Evolutionary conservation across 495 filamentous ascomycete species (phyloP).

Genomic region (Choiromyces venosus): DNA sequence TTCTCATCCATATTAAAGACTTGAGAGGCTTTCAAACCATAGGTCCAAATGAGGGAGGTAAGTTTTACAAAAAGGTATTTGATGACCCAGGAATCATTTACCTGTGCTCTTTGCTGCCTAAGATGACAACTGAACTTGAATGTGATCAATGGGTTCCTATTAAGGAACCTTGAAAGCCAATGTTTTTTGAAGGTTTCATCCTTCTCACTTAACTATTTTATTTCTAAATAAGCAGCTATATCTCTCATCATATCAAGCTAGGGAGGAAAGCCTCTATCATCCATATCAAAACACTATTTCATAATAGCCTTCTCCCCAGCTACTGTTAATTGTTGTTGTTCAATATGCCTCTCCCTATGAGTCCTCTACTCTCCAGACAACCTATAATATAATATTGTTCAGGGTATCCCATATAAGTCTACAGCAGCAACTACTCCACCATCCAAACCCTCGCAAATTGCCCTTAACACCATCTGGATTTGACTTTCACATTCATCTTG

Average conservation of each 20-base stretch:
- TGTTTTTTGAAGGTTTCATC: neutral
- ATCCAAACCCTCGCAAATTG: too few species aligned
- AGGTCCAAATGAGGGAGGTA: neutral
- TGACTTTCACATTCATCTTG: too few species aligned
- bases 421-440: too few species aligned
- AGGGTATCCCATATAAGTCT: too few species aligned
- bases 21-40: neutral
- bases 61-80: neutral
- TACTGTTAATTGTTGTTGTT: constrained; percentile 7
- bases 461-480: too few species aligned
- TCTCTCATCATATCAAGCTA: too few species aligned
- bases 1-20: constrained; percentile 15
- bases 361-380: too few species aligned
- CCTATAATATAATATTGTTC: too few species aligned
- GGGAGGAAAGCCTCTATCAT: too few species aligned
- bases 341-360: neutral
- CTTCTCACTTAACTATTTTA: constrained; percentile 6
- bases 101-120: constrained; percentile 4
- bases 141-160: constrained; percentile 1
- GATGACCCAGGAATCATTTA: constrained; percentile 5
- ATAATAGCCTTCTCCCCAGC: neutral
- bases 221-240: too few species aligned
- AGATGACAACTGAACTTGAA: constrained; percentile 5
- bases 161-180: constrained; percentile 11
- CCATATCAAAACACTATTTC: constrained; percentile 3